A percentile compares a stretch with the other conserved stretches of the same genome.
Conservation (phyloP, 1,284 basidiomycete species). For the Ganoderma multipileum region DNA sequence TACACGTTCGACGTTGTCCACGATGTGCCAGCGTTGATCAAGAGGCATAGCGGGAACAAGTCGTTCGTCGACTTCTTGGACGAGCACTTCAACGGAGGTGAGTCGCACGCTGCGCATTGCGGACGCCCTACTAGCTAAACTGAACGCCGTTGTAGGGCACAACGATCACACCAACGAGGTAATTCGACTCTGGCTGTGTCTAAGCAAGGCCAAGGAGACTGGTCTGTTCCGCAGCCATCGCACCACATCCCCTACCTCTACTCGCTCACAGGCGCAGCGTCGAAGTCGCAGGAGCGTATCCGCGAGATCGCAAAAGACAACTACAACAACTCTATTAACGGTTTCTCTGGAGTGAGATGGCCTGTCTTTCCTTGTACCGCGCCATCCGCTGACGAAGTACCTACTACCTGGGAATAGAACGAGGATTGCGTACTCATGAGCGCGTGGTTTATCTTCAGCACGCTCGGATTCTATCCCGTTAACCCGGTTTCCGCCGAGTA, state of each 20-base stretch:
- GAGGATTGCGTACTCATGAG: slow-evolving; percentile 93
- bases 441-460: slow-evolving; percentile 85
- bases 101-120: slow-evolving; percentile 21
- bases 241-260: slow-evolving; percentile 89
- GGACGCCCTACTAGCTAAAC: background rate
- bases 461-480: slow-evolving; percentile 88
- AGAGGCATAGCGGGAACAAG: slow-evolving; percentile 67
- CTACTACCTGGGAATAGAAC: slow-evolving; percentile 59
- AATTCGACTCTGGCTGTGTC: background rate
- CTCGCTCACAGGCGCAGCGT: slow-evolving; percentile 70
- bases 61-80: slow-evolving; percentile 76
- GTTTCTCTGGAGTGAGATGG: slow-evolving; percentile 67
- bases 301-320: slow-evolving; percentile 66
- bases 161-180: slow-evolving; percentile 89
- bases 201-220: too few species aligned
- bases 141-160: slow-evolving; percentile 54
- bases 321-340: slow-evolving; percentile 74
- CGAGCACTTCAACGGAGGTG: slow-evolving; percentile 75
- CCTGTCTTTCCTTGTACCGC: background rate
- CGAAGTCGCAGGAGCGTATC: slow-evolving; percentile 74
- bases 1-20: slow-evolving; percentile 83
- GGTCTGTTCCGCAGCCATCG: slow-evolving; percentile 68
- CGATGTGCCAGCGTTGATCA: slow-evolving; percentile 69
- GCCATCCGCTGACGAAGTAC: background rate
- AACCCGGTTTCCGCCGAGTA: slow-evolving; percentile 80